phyloP scores from a whole-genome alignment of 163 green algal genomes.

The Scenedesmus sp. region DNA sequence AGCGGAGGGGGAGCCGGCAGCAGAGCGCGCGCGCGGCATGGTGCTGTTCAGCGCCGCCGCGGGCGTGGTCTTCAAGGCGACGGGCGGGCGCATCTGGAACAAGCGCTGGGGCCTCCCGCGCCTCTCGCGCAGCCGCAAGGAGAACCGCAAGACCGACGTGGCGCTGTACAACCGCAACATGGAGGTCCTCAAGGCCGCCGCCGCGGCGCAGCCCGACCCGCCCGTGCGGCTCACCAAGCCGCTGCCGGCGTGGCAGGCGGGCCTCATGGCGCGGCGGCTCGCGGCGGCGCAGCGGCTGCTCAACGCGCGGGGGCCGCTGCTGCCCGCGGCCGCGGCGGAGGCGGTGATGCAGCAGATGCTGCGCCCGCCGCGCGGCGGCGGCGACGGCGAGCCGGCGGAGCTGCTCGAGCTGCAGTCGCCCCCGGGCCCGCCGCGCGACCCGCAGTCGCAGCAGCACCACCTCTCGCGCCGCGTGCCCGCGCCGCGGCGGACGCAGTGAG shows the following conservation, averaged over 20 bases:
- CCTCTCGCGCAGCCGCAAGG: slow-evolving; percentile 63
- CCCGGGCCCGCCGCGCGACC: not conserved
- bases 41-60: slow-evolving; percentile 56
- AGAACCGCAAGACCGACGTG: slow-evolving; percentile 65
- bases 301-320: not conserved
- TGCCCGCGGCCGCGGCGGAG: not conserved
- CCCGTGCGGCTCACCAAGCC: slow-evolving; percentile 56
- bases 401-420: slow-evolving; percentile 16
- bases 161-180: slow-evolving; percentile 60
- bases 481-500: not conserved
- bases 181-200: slow-evolving; percentile 67
- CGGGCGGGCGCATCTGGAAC: slow-evolving; percentile 74
- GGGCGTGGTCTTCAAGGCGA: slow-evolving; percentile 77
- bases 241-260: slow-evolving; percentile 44
- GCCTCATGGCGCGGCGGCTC: slow-evolving; percentile 47
- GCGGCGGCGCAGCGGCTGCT: slow-evolving; percentile 38
- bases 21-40: slow-evolving; percentile 40
- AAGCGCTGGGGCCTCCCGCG: slow-evolving; percentile 58
- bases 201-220: slow-evolving; percentile 50
- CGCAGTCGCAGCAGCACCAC: slow-evolving; percentile 39
- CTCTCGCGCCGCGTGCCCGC: not conserved
- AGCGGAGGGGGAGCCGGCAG: no score
- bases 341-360: not conserved
- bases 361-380: no score
- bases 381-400: no score